A percentile compares a stretch with the other conserved stretches of the same genome.
phyloP scores from a whole-genome alignment of 257 asterid species.

The Eucommia ulmoides region DNA sequence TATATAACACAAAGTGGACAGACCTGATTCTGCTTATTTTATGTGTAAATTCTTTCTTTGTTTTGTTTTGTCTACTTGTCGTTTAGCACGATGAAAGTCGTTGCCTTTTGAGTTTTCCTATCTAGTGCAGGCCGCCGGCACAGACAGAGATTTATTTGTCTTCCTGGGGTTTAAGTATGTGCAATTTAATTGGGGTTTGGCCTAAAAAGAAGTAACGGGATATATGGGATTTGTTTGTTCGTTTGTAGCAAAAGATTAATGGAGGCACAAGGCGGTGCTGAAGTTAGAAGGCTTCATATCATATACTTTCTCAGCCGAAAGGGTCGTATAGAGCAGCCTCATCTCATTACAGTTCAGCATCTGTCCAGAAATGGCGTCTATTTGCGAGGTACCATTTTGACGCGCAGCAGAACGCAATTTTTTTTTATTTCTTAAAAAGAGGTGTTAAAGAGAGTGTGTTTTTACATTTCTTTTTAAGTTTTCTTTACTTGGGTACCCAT shows the following conservation, averaged over 20 bases:
- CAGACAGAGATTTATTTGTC: slow-evolving; percentile 22
- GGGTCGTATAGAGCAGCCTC: slow-evolving; percentile 75
- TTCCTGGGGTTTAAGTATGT: slow-evolving; percentile 24
- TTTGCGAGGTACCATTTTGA: slow-evolving; percentile 84
- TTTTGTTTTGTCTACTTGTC: slow-evolving; percentile 12
- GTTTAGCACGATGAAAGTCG: slow-evolving; percentile 20
- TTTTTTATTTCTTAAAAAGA: no score
- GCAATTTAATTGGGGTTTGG: slow-evolving; percentile 4
- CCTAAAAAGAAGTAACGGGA: neutral
- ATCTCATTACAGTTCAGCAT: slow-evolving; percentile 74
- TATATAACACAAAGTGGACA: no score
- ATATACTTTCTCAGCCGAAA: slow-evolving; percentile 74
- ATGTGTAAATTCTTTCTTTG: slow-evolving; percentile 13
- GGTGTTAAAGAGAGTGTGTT: no score
- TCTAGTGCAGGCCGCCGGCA: slow-evolving; percentile 69
- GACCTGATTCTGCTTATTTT: no score
- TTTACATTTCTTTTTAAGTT: no score
- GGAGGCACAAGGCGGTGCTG: slow-evolving; percentile 55
- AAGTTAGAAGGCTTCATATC: slow-evolving; percentile 67
- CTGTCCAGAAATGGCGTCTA: slow-evolving; percentile 63
- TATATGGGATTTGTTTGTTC: neutral
- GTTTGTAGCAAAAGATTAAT: slow-evolving; percentile 31
- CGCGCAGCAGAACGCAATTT: no score
- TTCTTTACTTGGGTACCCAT: no score
- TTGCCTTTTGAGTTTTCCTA: slow-evolving; percentile 10